These are phyloP conservation scores for Pleurotus citrinopileatus DNA, from an alignment of 768 basidiomycete species.

Conservation along the genomic window DNA sequence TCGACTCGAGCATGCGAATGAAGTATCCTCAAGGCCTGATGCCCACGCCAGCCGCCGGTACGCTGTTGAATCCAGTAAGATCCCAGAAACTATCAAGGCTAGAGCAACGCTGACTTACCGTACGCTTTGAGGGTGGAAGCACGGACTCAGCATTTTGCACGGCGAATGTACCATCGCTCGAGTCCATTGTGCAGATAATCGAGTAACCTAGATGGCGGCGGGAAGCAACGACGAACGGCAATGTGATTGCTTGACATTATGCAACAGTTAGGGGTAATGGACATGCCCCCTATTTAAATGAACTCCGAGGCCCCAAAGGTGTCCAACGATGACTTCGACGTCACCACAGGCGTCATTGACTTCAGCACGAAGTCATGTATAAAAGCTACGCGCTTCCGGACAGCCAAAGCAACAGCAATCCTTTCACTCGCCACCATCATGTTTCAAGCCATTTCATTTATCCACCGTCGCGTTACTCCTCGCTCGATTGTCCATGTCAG, in stretches of 20 bases:
- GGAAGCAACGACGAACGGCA: not conserved
- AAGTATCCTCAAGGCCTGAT: not conserved
- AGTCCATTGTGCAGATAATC: not conserved
- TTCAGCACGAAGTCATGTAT: not conserved
- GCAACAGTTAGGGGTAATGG: not conserved
- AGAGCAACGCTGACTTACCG: not conserved
- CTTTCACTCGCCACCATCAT: not conserved
- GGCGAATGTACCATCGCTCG: too few species aligned
- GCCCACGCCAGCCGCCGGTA: not conserved
- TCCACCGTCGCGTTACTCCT: not conserved
- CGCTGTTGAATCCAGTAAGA: not conserved
- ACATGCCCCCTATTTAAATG: not conserved
- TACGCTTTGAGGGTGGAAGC: not conserved
- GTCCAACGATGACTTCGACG: not conserved
- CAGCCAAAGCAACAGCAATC: not conserved
- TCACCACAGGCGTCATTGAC: not conserved
- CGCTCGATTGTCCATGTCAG: constrained; percentile 15
- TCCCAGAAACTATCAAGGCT: not conserved
- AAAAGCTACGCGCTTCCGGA: not conserved
- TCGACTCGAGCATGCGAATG: not conserved
- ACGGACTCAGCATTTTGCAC: not conserved
- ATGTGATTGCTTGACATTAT: constrained; percentile 1
- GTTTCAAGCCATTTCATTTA: constrained; percentile 3
- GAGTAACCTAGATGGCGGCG: not conserved
- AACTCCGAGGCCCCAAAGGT: not conserved